Conservation (phyloP, 1,284 basidiomycete species). For the Retiboletus flavoniger region DNA sequence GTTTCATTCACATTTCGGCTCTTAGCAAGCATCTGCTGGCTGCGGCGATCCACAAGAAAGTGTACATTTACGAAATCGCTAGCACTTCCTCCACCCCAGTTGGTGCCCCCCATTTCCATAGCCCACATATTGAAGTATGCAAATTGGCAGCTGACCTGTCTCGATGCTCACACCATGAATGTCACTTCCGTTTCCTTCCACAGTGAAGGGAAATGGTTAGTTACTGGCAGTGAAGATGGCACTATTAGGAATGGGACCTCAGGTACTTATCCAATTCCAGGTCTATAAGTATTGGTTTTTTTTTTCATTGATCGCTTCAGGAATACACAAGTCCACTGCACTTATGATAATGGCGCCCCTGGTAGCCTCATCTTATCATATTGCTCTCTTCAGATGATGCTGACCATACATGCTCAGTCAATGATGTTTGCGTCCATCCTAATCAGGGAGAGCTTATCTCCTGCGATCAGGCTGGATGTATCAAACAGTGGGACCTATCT, state of each 20-base stretch:
- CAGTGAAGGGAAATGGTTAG: constrained; percentile 97
- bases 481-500: constrained; percentile 98
- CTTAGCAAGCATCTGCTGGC: constrained; percentile 85
- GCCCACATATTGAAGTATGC: constrained; percentile 20
- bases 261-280: constrained; percentile 53
- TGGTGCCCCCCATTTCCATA: constrained; percentile 32
- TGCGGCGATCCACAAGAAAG: constrained; percentile 93
- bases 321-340: constrained; percentile 71
- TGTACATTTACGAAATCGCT: constrained; percentile 86
- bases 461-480: constrained; percentile 97
- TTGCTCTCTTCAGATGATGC: constrained; percentile 4
- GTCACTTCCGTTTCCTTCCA: constrained; percentile 96
- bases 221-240: constrained; percentile 96
- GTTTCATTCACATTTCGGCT: constrained; percentile 18
- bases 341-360: constrained; percentile 80
- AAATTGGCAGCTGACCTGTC: constrained; percentile 64
- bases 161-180: constrained; percentile 94
- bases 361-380: constrained; percentile 43
- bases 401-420: constrained; percentile 56
- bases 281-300: constrained; percentile 11
- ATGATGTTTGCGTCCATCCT: constrained; percentile 97
- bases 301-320: constrained; percentile 38
- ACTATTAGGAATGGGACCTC: constrained; percentile 98
- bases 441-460: constrained; percentile 99
- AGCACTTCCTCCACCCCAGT: constrained; percentile 78